Evolutionary conservation across 371 early-diverging fungal genomes (phyloP).

Genomic region (Rhizopus microsporus): DNA sequence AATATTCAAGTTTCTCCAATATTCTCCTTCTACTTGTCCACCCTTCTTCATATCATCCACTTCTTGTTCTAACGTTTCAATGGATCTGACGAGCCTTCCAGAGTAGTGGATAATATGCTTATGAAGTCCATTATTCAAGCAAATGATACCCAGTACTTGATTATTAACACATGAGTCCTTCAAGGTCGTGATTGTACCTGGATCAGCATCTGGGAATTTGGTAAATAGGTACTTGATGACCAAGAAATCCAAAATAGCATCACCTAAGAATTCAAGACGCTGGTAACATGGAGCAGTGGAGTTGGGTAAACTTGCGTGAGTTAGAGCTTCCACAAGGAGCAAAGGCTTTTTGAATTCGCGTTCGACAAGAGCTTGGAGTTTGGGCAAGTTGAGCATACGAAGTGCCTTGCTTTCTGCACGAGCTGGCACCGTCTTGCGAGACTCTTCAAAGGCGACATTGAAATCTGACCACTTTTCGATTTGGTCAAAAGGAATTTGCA

Average conservation of each 20-base stretch:
- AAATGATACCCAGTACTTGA: slow-evolving; percentile 76
- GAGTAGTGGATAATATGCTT: slow-evolving; percentile 70
- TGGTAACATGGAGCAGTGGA: slow-evolving; percentile 75
- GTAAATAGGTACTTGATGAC: slow-evolving; percentile 74
- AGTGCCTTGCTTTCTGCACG: slow-evolving; percentile 33
- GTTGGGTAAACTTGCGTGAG: slow-evolving; percentile 77
- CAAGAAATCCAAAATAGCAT: slow-evolving; percentile 86
- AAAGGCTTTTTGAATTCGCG: slow-evolving; percentile 71
- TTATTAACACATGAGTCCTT: slow-evolving; percentile 91
- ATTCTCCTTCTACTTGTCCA: slow-evolving; percentile 55
- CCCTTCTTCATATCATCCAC: slow-evolving; percentile 44
- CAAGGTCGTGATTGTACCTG: slow-evolving; percentile 72
- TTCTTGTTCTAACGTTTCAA: slow-evolving; percentile 46
- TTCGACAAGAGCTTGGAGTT: slow-evolving; percentile 59
- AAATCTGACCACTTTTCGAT: slow-evolving; percentile 58
- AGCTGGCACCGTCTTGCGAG: slow-evolving; percentile 30
- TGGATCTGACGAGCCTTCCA: slow-evolving; percentile 45
- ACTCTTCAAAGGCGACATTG: slow-evolving; percentile 28
- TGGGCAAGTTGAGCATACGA: slow-evolving; percentile 24
- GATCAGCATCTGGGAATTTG: slow-evolving; percentile 56
- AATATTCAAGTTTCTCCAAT: slow-evolving; percentile 69
- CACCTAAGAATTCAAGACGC: slow-evolving; percentile 95
- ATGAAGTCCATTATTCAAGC: slow-evolving; percentile 63
- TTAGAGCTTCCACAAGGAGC: slow-evolving; percentile 79
- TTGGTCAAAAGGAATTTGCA: slow-evolving; percentile 62